Conservation (phyloP, 108 stramenopile genomes). For the Cyclotella kingstonii region DNA sequence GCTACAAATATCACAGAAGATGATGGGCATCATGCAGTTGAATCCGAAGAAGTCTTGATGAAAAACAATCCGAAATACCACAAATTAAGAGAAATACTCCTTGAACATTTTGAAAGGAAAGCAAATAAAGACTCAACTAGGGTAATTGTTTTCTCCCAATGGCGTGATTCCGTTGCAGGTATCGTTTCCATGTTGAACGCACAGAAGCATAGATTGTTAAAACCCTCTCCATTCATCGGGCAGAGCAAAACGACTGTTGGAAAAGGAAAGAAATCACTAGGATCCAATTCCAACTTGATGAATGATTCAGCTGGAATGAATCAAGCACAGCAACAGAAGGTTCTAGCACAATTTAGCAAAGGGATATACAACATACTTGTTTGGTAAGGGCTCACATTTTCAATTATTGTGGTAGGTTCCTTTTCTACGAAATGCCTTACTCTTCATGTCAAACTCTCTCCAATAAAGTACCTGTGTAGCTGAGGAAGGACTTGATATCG, state of each 20-base stretch:
- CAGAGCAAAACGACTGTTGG: constrained; percentile 25
- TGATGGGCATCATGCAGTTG: neutral
- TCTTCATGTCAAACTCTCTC: neutral
- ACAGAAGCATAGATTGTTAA: constrained; percentile 39
- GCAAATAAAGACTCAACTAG: constrained; percentile 54
- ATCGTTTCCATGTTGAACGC: constrained; percentile 58
- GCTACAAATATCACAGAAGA: constrained; percentile 35
- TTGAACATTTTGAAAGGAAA: constrained; percentile 74
- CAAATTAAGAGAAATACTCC: constrained; percentile 73
- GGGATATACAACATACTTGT: constrained; percentile 89
- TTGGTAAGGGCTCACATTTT: constrained; percentile 21
- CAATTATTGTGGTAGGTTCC: too few species aligned
- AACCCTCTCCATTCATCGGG: constrained; percentile 70
- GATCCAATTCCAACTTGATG: constrained; percentile 1
- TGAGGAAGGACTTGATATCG: constrained; percentile 94
- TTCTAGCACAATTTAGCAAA: constrained; percentile 72
- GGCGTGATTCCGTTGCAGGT: constrained; percentile 72
- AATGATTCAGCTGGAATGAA: constrained; percentile 65
- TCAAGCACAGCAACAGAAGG: constrained; percentile 82
- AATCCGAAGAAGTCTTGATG: constrained; percentile 9
- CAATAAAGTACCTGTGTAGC: constrained; percentile 79
- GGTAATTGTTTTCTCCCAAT: constrained; percentile 89
- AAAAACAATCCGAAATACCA: constrained; percentile 76
- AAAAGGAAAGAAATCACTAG: constrained; percentile 13
- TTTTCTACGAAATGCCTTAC: neutral